A percentile compares a stretch with the other conserved stretches of the same genome.
phyloP scores from a whole-genome alignment of 2,329 filamentous ascomycete genomes.

The Pleurostoma richardsiae region DNA sequence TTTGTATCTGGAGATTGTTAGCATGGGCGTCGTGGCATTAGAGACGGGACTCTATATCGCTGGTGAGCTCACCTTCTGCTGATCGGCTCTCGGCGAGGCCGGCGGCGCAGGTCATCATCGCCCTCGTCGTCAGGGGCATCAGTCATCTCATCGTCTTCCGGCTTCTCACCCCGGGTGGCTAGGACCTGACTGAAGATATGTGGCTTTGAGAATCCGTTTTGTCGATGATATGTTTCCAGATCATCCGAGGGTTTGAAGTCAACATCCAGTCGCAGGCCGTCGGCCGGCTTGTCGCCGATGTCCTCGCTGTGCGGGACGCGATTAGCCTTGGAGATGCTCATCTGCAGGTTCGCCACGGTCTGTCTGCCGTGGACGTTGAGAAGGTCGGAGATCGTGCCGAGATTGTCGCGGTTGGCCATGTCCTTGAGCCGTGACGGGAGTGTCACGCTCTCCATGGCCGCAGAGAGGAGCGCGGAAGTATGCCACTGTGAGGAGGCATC shows the following conservation, averaged over 20 bases:
- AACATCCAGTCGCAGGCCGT: slow-evolving; percentile 27
- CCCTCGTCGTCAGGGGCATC: slow-evolving; percentile 18
- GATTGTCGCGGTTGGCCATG: slow-evolving; percentile 36
- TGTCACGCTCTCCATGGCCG: slow-evolving; percentile 73
- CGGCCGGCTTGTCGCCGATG: slow-evolving; percentile 12
- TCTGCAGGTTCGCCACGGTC: slow-evolving; percentile 68
- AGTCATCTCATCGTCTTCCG: slow-evolving; percentile 15
- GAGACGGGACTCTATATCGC: too few relatives aligned
- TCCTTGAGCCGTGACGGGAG: slow-evolving; percentile 67
- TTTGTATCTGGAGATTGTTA: slow-evolving; percentile 36
- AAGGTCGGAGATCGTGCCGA: slow-evolving; percentile 59
- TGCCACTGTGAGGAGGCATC: slow-evolving; percentile 71
- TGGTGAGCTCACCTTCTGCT: slow-evolving; percentile 11
- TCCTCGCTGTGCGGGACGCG: slow-evolving; percentile 18
- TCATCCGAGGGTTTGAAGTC: slow-evolving; percentile 34
- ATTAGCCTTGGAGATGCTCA: slow-evolving; percentile 48
- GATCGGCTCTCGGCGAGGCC: slow-evolving; percentile 18
- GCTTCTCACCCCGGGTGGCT: slow-evolving; percentile 23
- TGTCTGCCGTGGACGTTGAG: slow-evolving; percentile 76
- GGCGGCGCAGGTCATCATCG: slow-evolving; percentile 11
- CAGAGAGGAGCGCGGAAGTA: slow-evolving; percentile 67
- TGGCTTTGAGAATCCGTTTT: slow-evolving; percentile 13
- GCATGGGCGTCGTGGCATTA: background rate
- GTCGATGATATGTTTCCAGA: slow-evolving; percentile 14
- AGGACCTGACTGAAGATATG: slow-evolving; percentile 37